Evolutionary conservation across 768 basidiomycete species (phyloP).

Genomic region (Pisolithus microcarpus): DNA sequence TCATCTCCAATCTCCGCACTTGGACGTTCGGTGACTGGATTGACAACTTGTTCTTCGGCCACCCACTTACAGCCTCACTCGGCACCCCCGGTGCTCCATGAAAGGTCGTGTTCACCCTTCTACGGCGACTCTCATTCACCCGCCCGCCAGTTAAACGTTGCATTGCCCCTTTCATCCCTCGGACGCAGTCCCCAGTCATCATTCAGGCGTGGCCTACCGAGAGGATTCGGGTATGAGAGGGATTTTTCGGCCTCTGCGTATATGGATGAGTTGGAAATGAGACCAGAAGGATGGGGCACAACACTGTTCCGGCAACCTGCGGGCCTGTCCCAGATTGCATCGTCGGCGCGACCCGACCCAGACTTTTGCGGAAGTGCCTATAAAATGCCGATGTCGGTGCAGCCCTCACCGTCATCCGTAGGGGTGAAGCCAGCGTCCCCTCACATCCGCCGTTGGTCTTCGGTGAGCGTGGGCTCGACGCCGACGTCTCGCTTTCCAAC

Average conservation of each 20-base stretch:
- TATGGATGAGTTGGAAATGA: not conserved
- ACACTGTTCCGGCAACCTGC: not conserved
- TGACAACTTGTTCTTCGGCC: not conserved
- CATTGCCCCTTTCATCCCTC: not conserved
- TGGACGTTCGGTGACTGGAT: not conserved
- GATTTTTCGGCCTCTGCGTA: not conserved
- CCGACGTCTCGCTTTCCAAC: constrained; percentile 19
- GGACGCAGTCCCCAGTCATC: not conserved
- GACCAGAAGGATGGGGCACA: not conserved
- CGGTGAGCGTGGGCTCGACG: constrained; percentile 16
- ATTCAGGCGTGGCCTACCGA: not conserved
- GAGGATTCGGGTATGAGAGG: not conserved
- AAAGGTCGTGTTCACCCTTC: not conserved
- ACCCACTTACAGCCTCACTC: not conserved
- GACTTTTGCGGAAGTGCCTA: not conserved
- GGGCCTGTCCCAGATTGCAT: not conserved
- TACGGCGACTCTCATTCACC: not conserved
- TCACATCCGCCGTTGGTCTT: constrained; percentile 27
- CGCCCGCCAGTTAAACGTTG: not conserved
- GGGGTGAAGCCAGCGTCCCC: constrained; percentile 22
- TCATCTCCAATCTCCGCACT: not conserved
- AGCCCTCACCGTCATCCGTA: constrained; percentile 8
- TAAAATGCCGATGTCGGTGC: not conserved
- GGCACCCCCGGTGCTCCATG: not conserved
- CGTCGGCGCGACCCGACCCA: not conserved